Evolutionary conservation across 495 filamentous ascomycete species (phyloP), one percentile per base, ranked within the genome.

Genomic region (Penicillium manginii): DNA sequence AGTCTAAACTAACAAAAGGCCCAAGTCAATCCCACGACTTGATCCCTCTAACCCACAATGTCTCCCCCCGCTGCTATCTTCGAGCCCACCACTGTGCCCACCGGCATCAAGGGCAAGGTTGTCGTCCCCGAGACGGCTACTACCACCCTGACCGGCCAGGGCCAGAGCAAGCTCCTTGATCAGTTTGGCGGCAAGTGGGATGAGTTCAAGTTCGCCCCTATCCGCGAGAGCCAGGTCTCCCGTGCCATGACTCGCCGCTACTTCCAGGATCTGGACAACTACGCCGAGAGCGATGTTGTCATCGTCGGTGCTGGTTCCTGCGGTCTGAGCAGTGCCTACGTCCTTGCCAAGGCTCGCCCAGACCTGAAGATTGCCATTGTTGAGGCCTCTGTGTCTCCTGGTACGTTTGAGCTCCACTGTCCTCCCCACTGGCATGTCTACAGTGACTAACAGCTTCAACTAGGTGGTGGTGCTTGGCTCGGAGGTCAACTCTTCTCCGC

Each of bases 161-260:
- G 71, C 51, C 65, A 81, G 56, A 78, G 73, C 60, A 81, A 83
- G 73, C 75, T 80, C 63, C 74, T 90, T 42, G 78, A 85, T 46
- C 84, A 86, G 53, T 81, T 90, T 68, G 76, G 81, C 21, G 78
- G 80, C 67, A 85, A 88, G 63, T 93, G 90, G 90, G 83, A 86
- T 61, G 75, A 80, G 69, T 96, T 96, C 80, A 82, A 82, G 61
- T 96, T 96, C 73, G 81, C 85, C 57, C 88, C 89, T 40, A 96
- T 96, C 77, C 86, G 92, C 67, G 92, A 96, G 84, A 88, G 84
- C 62, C 89, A 92, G 72, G 91, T 96, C 72, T 91, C 89, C 26
- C 90, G 92, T 54, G 91, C 91, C 73, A 96, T 96, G 91, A 91
- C 89, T 59, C 85, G 89, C 40, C 90, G 91, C 71, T 96, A 96